These are phyloP conservation scores for Clonostachys byssicola DNA, from an alignment of 2,329 filamentous ascomycete species.

Conservation along the genomic window DNA sequence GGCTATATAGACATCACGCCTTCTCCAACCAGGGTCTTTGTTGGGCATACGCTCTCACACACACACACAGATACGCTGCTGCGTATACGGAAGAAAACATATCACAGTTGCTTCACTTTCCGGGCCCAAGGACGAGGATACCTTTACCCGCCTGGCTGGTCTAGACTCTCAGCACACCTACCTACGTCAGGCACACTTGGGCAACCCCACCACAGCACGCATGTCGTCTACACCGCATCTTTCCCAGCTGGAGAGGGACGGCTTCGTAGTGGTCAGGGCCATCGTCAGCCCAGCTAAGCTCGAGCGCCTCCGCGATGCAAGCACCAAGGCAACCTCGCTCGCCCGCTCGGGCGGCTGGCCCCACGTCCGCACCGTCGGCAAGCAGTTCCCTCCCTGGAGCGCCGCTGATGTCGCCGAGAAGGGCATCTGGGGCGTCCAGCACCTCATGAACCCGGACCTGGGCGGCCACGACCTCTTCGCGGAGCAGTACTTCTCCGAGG, in stretches of 20 bases:
- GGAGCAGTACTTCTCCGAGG: constrained; percentile 66
- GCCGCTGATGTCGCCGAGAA: constrained; percentile 42
- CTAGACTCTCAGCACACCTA: not conserved
- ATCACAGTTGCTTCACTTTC: too few relatives aligned
- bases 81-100: too few relatives aligned
- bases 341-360: constrained; percentile 75
- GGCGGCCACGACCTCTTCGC: constrained; percentile 59
- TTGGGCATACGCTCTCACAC: not conserved
- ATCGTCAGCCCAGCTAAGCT: constrained; percentile 56
- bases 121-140: too few relatives aligned
- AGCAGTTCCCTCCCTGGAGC: constrained; percentile 87
- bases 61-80: not conserved
- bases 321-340: constrained; percentile 49
- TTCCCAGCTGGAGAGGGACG: constrained; percentile 60
- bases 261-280: constrained; percentile 70
- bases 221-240: constrained; percentile 9
- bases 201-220: not conserved
- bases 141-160: not conserved
- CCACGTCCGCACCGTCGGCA: constrained; percentile 76
- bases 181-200: not conserved
- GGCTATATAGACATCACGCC: too few relatives aligned
- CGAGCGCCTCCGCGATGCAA: constrained; percentile 53
- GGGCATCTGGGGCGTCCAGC: constrained; percentile 89
- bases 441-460: constrained; percentile 72
- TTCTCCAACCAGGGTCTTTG: not conserved